Conservation (phyloP, 2,329 filamentous ascomycete genomes). For the Xylaria arbuscula region DNA sequence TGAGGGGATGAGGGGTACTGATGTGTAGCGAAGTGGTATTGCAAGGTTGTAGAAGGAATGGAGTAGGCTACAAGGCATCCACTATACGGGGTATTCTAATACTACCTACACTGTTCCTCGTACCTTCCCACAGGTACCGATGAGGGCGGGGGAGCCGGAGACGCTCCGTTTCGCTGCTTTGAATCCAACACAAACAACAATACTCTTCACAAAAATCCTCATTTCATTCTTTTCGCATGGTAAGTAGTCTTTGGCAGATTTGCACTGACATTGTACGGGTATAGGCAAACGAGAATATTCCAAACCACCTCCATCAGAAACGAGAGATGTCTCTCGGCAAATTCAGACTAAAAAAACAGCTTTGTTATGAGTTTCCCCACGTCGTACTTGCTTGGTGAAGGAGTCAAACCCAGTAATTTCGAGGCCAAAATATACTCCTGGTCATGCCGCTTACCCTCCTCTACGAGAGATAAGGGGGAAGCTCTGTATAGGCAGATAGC, state of each 20-base stretch:
- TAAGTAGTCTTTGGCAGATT: too few relatives aligned
- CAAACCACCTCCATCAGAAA: background rate
- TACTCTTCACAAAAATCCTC: background rate
- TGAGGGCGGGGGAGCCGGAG: background rate
- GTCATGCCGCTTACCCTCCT: background rate
- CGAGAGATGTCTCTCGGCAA: too few relatives aligned
- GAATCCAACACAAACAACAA: background rate
- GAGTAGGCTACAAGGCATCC: too few relatives aligned
- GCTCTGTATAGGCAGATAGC: background rate
- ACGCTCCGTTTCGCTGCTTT: conserved; percentile 2
- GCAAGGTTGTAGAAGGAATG: background rate
- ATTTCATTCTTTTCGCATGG: too few relatives aligned
- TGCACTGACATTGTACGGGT: too few relatives aligned
- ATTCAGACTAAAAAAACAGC: too few relatives aligned
- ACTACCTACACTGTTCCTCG: too few relatives aligned
- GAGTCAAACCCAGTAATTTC: background rate
- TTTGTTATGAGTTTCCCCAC: background rate
- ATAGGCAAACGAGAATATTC: too few relatives aligned
- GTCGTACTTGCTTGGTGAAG: conserved; percentile 1
- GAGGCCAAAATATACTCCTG: background rate
- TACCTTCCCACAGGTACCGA: too few relatives aligned
- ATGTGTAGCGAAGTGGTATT: too few relatives aligned
- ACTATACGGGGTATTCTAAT: too few relatives aligned
- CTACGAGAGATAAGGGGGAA: background rate
- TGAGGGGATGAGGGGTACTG: too few relatives aligned